Evolutionary conservation across 371 early-diverging fungal genomes (phyloP).

Genomic region (Blakeslea trispora): DNA sequence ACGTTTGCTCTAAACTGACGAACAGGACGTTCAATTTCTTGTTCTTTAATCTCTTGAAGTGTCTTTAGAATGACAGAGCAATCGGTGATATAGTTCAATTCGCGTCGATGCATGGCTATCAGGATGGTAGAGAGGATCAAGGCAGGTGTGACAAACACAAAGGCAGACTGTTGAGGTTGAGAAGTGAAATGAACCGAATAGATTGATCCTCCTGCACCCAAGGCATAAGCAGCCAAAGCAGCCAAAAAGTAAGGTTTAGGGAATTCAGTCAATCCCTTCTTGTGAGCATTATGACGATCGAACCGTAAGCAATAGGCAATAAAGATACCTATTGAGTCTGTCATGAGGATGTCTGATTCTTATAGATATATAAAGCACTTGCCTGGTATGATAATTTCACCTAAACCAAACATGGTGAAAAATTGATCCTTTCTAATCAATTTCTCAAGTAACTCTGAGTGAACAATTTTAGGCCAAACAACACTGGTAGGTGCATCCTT

Average conservation of each 20-base stretch:
- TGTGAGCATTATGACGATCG: conserved; percentile 60
- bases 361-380: conserved; percentile 3
- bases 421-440: conserved; percentile 37
- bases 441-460: conserved; percentile 41
- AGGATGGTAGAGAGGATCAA: conserved; percentile 77
- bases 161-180: conserved; percentile 88
- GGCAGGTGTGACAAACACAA: conserved; percentile 90
- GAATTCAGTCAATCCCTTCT: conserved; percentile 17
- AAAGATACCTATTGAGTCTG: conserved; percentile 65
- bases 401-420: conserved; percentile 92
- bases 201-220: conserved; percentile 84
- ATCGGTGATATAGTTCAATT: conserved; percentile 67
- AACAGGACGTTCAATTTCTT: conserved; percentile 17
- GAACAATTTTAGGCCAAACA: conserved; percentile 74
- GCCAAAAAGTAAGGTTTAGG: conserved; percentile 79
- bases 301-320: conserved; percentile 83
- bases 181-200: conserved; percentile 88
- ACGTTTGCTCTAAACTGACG: too few species aligned
- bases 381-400: conserved; percentile 95
- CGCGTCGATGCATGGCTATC: conserved; percentile 69
- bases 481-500: conserved; percentile 88
- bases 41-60: conserved; percentile 26
- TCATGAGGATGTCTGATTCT: not conserved
- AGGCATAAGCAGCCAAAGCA: conserved; percentile 73
- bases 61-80: conserved; percentile 54